A percentile compares a stretch with the other conserved stretches of the same genome.
Conservation (phyloP, 257 asterid genomes). For the Thymus quinquecostatus region DNA sequence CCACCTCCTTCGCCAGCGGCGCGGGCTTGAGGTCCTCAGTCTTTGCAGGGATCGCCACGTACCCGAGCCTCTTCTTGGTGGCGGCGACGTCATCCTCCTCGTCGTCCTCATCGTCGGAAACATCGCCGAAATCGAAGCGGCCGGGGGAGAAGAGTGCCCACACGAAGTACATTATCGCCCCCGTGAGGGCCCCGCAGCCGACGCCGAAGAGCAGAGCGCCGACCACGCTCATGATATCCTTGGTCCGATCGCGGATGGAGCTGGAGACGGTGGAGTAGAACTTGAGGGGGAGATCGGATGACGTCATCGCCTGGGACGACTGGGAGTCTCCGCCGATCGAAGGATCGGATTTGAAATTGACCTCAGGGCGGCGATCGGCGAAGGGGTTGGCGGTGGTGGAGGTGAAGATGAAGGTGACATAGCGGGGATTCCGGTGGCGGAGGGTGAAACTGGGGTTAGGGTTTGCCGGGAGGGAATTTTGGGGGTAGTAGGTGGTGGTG, state of each 20-base stretch:
- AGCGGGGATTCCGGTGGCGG: conserved; percentile 38
- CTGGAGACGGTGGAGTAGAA: conserved; percentile 61
- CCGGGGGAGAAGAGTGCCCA: conserved; percentile 67
- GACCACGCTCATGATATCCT: conserved; percentile 77
- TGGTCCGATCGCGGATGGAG: conserved; percentile 68
- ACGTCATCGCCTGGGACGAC: conserved; percentile 31
- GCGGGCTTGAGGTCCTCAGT: conserved; percentile 51
- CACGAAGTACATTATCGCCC: conserved; percentile 63
- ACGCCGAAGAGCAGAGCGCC: conserved; percentile 80
- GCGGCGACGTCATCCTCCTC: conserved; percentile 26
- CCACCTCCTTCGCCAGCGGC: conserved; percentile 52
- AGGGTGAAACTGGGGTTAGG: conserved; percentile 42
- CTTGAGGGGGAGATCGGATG: conserved; percentile 41
- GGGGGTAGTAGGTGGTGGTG: conserved; percentile 39
- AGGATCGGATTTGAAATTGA: conserved; percentile 37
- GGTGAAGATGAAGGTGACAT: conserved; percentile 54
- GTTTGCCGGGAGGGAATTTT: conserved; percentile 28
- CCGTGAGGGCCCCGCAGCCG: conserved; percentile 82
- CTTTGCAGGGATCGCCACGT: conserved; percentile 45
- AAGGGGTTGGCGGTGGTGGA: conserved; percentile 38
- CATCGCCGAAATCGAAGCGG: conserved; percentile 57
- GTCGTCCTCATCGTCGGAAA: conserved; percentile 45
- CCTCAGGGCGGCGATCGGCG: conserved; percentile 29
- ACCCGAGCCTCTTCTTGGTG: conserved; percentile 55
- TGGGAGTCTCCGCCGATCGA: conserved; percentile 15